Base-by-base conservation (phyloP, 1,284 basidiomycete genomes). In the Anthracocystis walkeri region DNA sequence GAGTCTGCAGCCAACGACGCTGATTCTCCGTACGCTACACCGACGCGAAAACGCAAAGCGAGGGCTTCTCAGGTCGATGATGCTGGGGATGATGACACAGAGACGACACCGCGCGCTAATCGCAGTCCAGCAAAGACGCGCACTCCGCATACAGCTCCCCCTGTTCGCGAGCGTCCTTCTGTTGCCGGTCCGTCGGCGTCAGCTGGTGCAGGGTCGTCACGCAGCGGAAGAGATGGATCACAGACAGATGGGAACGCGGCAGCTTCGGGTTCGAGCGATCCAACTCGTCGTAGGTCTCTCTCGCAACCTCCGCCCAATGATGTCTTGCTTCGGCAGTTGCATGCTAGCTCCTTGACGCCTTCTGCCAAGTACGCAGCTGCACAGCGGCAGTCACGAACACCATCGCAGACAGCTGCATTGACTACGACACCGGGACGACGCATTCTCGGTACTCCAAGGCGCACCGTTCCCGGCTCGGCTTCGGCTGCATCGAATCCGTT, bases 271-370 rank as follows among this genome's bases (percentile, higher is more conserved):
- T 31, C 48, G 8, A 61, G 21, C 21, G 61, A 57, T 20, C 61
- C 58, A 1, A 40, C 33, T 14, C 65, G 71, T n/a, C 66, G 70
- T 7, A 44, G 75, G 41, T 77, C 75, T 2, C 62, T 70, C 6
- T 77, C 75, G 7, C 75, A 77, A 33, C 75, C 75, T 29, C 75
- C 75, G 4, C 75, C 75, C 12, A 69, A 65, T 46, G 65, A 77
- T n/a, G 48, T 72, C 18, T 46, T 77, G 25, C 42, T 73, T n/a
- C 69, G 70, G 6, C 75, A 77, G 27, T 27, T 77, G 33, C 61
- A 76, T 3, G 38, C 65, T 14, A 60, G 46, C 59, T 45, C 52
- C 53, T 55, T 51, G 56, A 72, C 70, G 4, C 70, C 70, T 14
- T 72, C 70, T 11, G 60, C 57, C 52, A 63, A 63, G 57, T 44